Percentiles rank a stretch among this genome's conserved stretches.
Evolutionary conservation across 306 rosid genomes (phyloP).

Genomic region (cucumber (Cucumis sativus)): Cucumber_9930_V3 NC_026658.2:16270501-16271000

Average conservation of each 20-base stretch:
- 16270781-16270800: conserved; percentile 65
- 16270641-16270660: conserved; percentile 90
- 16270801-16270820: conserved; percentile 94
- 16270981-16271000: too few relatives aligned
- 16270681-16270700: conserved; percentile 62
- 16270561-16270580: background rate
- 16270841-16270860: conserved; percentile 77
- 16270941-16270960: background rate
- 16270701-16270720: conserved; percentile 63
- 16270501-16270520: conserved; percentile 38
- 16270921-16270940: background rate
- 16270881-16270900: conserved; percentile 23
- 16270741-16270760: conserved; percentile 73
- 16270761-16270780: conserved; percentile 54
- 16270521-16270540: conserved; percentile 24
- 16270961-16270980: too few relatives aligned
- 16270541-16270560: background rate
- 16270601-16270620: conserved; percentile 25
- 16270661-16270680: conserved; percentile 44
- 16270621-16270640: conserved; percentile 89
- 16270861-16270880: conserved; percentile 73
- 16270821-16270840: conserved; percentile 63
- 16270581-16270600: background rate
- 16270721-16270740: conserved; percentile 85
- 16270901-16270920: background rate